Base-by-base conservation (phyloP, 1,139 yeast species). In the Hanseniaspora gamundiae region DNA sequence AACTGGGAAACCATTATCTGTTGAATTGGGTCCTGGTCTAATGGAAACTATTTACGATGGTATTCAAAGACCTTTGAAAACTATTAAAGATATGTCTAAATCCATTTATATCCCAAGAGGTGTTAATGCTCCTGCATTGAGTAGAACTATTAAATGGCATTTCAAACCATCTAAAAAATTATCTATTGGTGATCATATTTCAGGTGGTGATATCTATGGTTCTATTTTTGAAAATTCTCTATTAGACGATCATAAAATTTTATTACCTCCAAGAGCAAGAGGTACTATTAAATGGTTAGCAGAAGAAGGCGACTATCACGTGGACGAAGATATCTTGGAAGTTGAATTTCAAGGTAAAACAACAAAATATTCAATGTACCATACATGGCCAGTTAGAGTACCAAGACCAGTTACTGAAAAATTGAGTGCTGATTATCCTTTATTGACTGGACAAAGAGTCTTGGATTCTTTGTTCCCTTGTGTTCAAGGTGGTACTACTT, bases 401-500 rank as follows among this genome's bases (percentile, higher is more conserved):
- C 97, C 98, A 57, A 83, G 99, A 70, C 98, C 99, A 17, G 97
- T 88, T 43, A 83, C 96, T 45, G 94, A 86, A 64, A 87, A 88
- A 64, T 69, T 86, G 51, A 70, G 94, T 47, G 97, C 98, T 41
- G 91, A 88, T 66, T 77, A 82, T 65, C 99, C 99, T 47, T 75
- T 93, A 58, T 75, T 91, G 59, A 91, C 99, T 29, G 99, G 99
- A 58, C 99, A 91, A 72, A 85, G 98, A 74, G 99, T 91, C 45
- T 74, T 91, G 66, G 99, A 91, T 66, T 81, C 98, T 33, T 76
- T 91, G 53, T 93, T 91, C 76, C 98, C 99, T 44, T 85, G 94
- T 77, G 99, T 93, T 56, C 98, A 93, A 73, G 98, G 99, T 71
- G 99, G 99, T 73, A 91, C 99, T 43, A 91, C 99, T 38, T 93